A percentile compares a stretch with the other conserved stretches of the same genome.
Conservation (phyloP, 2,329 filamentous ascomycete genomes). For the Setomelanomma holmii region DNA sequence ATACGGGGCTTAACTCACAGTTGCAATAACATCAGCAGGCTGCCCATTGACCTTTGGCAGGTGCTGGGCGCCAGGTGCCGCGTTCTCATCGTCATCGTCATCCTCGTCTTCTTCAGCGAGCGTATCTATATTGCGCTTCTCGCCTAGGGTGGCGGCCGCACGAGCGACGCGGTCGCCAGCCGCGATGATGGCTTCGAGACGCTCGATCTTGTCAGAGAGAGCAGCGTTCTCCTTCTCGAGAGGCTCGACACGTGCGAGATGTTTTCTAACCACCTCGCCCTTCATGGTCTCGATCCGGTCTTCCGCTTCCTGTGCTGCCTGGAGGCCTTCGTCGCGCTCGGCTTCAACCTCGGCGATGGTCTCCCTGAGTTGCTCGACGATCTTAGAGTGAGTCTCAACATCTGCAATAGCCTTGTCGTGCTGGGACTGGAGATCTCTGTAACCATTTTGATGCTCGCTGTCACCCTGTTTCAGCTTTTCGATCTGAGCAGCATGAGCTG, state of each 20-base stretch:
- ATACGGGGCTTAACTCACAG: slow-evolving; percentile 37
- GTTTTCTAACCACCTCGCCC: slow-evolving; percentile 44
- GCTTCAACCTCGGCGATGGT: slow-evolving; percentile 18
- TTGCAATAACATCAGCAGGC: slow-evolving; percentile 40
- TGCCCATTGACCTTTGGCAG: slow-evolving; percentile 11
- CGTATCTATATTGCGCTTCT: slow-evolving; percentile 41
- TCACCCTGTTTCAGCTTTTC: slow-evolving; percentile 25
- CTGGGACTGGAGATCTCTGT: slow-evolving; percentile 24
- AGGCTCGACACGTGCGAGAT: slow-evolving; percentile 43
- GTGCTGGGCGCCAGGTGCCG: slow-evolving; percentile 8
- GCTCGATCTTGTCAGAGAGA: slow-evolving; percentile 43
- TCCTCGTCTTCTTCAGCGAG: slow-evolving; percentile 39
- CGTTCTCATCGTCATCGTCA: slow-evolving; percentile 6
- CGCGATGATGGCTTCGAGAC: slow-evolving; percentile 43
- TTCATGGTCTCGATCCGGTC: slow-evolving; percentile 46
- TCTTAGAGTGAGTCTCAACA: slow-evolving; percentile 14
- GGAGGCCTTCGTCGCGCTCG: slow-evolving; percentile 29
- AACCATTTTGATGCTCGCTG: slow-evolving; percentile 18
- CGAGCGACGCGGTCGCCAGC: slow-evolving; percentile 46
- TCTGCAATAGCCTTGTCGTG: slow-evolving; percentile 23
- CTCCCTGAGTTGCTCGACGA: slow-evolving; percentile 18
- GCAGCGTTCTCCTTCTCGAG: slow-evolving; percentile 41
- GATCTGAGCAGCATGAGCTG: slow-evolving; percentile 29
- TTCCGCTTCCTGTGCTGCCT: slow-evolving; percentile 34
- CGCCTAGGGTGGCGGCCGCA: slow-evolving; percentile 43